Evolutionary conservation across 2,329 filamentous ascomycete genomes (phyloP).

Genomic region (Mycosphaerella sp.): DNA sequence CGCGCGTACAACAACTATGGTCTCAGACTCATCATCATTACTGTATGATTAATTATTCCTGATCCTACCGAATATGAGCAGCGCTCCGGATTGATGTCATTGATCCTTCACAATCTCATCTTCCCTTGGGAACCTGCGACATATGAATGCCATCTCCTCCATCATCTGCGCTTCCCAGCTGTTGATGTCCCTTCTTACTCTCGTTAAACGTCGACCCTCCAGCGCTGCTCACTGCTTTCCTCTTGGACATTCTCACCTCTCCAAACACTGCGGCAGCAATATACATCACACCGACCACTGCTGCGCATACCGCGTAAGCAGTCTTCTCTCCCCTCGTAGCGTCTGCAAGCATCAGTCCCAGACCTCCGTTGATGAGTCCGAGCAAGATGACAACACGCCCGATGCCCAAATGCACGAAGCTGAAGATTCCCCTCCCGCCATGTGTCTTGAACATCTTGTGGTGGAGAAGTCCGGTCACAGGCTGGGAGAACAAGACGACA

Average conservation of each 20-base stretch:
- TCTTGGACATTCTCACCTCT: constrained; percentile 19
- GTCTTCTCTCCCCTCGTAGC: constrained; percentile 22
- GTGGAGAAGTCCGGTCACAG: constrained; percentile 47
- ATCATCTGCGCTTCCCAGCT: constrained; percentile 3
- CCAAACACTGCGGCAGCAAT: constrained; percentile 30
- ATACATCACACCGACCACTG: constrained; percentile 42
- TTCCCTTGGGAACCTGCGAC: not conserved
- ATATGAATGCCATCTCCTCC: not conserved
- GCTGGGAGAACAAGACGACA: constrained; percentile 49
- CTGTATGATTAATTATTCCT: too few relatives aligned
- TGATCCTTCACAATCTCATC: not conserved
- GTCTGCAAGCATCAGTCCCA: constrained; percentile 47
- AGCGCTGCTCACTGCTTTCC: not conserved
- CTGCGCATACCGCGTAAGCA: constrained; percentile 47
- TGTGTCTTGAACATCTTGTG: constrained; percentile 46
- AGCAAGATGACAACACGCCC: constrained; percentile 42
- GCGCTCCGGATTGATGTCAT: not conserved
- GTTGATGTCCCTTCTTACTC: constrained; percentile 1
- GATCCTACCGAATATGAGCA: too few relatives aligned
- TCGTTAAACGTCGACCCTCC: not conserved
- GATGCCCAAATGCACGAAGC: constrained; percentile 33
- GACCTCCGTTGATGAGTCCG: constrained; percentile 51
- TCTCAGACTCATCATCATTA: too few relatives aligned
- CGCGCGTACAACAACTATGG: too few relatives aligned
- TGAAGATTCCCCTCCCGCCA: constrained; percentile 42